Conservation (phyloP, 257 asterid genomes). For the Schizonepeta tenuifolia region DNA sequence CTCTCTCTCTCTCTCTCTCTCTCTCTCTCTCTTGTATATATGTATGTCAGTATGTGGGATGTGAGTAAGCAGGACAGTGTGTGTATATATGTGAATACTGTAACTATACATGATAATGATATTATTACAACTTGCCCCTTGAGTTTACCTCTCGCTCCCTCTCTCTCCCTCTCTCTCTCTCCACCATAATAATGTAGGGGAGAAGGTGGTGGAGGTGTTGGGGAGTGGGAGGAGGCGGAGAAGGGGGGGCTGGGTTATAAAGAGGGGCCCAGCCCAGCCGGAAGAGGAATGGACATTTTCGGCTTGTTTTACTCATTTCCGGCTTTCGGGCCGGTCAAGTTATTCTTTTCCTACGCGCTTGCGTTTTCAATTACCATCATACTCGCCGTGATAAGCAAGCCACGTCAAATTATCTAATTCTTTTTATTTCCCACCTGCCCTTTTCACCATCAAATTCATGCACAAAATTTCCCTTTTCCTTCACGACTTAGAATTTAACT, state of each 20-base stretch:
- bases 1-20: conserved; percentile 36
- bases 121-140: conserved; percentile 31
- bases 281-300: conserved; percentile 42
- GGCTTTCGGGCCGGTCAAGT: conserved; percentile 44
- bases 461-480: too few relatives aligned
- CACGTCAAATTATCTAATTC: conserved; percentile 20
- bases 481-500: too few relatives aligned
- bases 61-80: conserved; percentile 10
- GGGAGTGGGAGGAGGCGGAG: conserved; percentile 51
- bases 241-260: conserved; percentile 34
- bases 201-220: conserved; percentile 35
- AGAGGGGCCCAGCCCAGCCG: conserved; percentile 40
- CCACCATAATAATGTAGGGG: conserved; percentile 37
- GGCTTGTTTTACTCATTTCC: conserved; percentile 28
- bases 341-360: conserved; percentile 29
- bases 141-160: not conserved
- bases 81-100: conserved; percentile 13
- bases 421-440: too few relatives aligned
- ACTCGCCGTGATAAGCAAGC: conserved; percentile 35
- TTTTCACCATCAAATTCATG: too few relatives aligned
- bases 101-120: not conserved
- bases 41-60: conserved; percentile 3
- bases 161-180: conserved; percentile 23
- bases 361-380: not conserved
- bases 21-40: conserved; percentile 23